phyloP scores from a whole-genome alignment of 179 eudicot species.

The Beta corolliflora region DNA sequence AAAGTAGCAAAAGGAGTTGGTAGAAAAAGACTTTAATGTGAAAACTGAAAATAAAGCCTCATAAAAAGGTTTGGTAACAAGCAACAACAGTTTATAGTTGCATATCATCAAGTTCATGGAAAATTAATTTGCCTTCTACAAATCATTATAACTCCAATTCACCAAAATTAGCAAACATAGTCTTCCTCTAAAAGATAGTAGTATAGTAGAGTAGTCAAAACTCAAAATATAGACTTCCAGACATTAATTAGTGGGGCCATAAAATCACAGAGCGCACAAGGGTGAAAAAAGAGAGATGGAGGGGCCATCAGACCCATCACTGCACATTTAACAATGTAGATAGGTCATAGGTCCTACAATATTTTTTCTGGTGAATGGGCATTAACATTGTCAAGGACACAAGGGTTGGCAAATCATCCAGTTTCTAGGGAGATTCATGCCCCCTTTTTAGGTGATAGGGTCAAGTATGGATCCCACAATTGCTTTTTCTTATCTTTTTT shows the following conservation, averaged over 20 bases:
- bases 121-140: neutral
- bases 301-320: neutral
- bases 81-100: neutral
- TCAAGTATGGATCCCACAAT: slow-evolving; percentile 2
- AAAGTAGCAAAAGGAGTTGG: neutral
- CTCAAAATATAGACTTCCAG: slow-evolving; percentile 1
- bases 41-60: neutral
- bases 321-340: neutral
- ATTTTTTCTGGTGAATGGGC: slow-evolving; percentile 10
- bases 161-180: neutral
- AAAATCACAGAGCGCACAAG: neutral
- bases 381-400: slow-evolving; percentile 6
- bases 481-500: neutral
- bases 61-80: neutral
- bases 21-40: neutral
- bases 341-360: slow-evolving; percentile 10
- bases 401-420: slow-evolving; percentile 18
- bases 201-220: neutral
- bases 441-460: slow-evolving; percentile 7
- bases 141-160: neutral
- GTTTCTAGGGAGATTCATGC: slow-evolving; percentile 8
- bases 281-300: neutral
- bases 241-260: neutral
- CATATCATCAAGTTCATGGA: neutral
- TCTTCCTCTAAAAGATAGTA: neutral